Conservation (phyloP, 192 early-diverging fungal species). For the Coemansia sp. region DNA sequence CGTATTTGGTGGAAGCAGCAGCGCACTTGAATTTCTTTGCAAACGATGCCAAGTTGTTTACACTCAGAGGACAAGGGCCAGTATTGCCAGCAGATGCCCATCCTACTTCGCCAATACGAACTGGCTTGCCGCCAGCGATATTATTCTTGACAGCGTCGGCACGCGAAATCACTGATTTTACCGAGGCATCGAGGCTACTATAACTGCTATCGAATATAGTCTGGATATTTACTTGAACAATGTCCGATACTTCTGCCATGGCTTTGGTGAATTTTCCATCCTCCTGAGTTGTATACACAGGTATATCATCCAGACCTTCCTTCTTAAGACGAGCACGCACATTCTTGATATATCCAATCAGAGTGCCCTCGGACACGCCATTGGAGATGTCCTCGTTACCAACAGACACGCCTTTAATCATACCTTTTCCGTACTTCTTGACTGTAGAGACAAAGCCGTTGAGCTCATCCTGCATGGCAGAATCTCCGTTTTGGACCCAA, state of each 20-base stretch:
- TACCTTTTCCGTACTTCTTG: conserved; percentile 29
- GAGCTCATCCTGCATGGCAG: conserved; percentile 36
- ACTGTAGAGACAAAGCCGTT: conserved; percentile 39
- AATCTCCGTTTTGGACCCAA: conserved; percentile 30
- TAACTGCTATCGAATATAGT: conserved; percentile 40
- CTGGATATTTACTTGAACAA: conserved; percentile 53
- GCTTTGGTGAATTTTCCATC: conserved; percentile 32
- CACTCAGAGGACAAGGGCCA: conserved; percentile 31
- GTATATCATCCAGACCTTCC: conserved; percentile 44
- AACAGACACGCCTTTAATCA: conserved; percentile 47
- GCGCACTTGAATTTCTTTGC: conserved; percentile 41
- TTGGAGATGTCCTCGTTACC: conserved; percentile 47
- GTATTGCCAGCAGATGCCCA: conserved; percentile 43
- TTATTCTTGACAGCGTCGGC: conserved; percentile 30
- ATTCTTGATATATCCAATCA: conserved; percentile 45
- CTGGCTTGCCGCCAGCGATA: conserved; percentile 35
- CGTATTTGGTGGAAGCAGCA: conserved; percentile 11
- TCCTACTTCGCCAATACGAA: conserved; percentile 43
- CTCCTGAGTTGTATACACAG: conserved; percentile 44
- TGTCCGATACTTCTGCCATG: conserved; percentile 28
- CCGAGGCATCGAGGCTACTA: conserved; percentile 31
- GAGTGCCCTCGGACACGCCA: conserved; percentile 31
- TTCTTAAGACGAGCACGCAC: conserved; percentile 39
- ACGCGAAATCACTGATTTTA: conserved; percentile 38
- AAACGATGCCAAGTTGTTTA: conserved; percentile 30